Evolutionary conservation across 257 asterid species (phyloP).

Genomic region (Fraxinus quadrangulata): DNA sequence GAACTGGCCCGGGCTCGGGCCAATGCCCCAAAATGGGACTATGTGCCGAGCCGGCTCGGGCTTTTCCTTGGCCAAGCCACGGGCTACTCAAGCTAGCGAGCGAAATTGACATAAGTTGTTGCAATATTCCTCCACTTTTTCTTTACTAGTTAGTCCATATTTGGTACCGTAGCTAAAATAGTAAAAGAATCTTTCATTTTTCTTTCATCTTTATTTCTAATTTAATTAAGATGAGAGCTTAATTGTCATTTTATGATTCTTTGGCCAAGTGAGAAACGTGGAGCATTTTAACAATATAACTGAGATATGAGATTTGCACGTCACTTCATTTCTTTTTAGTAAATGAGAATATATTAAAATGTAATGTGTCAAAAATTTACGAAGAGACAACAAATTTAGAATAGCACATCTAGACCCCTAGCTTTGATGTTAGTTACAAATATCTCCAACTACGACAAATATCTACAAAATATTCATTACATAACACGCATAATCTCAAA

Average conservation of each 20-base stretch:
- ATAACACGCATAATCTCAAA: neutral
- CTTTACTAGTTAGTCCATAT: neutral
- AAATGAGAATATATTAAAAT: too few species aligned
- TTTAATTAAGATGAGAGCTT: neutral
- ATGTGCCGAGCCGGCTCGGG: too few species aligned
- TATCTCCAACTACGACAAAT: neutral
- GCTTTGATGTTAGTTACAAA: neutral
- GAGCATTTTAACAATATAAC: neutral
- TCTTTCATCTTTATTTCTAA: neutral
- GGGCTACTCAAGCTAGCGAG: too few species aligned
- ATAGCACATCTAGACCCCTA: too few species aligned
- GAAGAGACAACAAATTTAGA: neutral
- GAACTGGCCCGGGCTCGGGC: too few species aligned
- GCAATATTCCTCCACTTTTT: too few species aligned
- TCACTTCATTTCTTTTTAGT: too few species aligned
- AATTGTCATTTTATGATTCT: neutral
- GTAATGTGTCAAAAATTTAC: neutral
- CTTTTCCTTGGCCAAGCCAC: too few species aligned
- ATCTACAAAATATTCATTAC: neutral
- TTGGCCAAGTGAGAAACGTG: neutral
- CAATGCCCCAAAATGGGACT: too few species aligned
- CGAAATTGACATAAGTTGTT: too few species aligned
- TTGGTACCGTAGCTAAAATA: neutral
- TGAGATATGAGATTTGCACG: neutral
- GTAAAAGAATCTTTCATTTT: neutral